Percentiles rank a stretch among this genome's conserved stretches.
Evolutionary conservation across 495 filamentous ascomycete genomes (phyloP).

Genomic region (Penicillium tannophilum): DNA sequence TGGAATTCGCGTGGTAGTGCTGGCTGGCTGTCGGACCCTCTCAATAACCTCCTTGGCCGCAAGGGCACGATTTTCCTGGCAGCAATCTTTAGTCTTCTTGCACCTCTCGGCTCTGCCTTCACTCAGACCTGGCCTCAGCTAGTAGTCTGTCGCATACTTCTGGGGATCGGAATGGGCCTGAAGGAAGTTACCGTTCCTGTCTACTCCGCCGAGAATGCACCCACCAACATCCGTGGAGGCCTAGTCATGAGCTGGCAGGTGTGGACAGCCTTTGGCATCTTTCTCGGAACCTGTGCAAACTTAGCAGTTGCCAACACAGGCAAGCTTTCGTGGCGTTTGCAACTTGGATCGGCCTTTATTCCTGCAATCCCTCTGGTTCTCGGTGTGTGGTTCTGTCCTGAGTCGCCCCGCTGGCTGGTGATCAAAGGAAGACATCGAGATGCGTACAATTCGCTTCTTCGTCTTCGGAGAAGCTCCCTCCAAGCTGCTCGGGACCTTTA

Average conservation of each 20-base stretch:
- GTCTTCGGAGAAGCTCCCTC: constrained; percentile 63
- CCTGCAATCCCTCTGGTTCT: constrained; percentile 67
- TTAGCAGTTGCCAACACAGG: constrained; percentile 61
- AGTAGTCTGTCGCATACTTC: constrained; percentile 61
- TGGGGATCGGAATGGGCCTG: constrained; percentile 72
- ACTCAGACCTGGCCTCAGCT: constrained; percentile 65
- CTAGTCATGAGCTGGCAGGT: constrained; percentile 88
- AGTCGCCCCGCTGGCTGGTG: constrained; percentile 54
- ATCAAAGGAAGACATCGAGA: constrained; percentile 64
- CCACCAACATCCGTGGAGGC: constrained; percentile 72
- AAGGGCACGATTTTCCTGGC: constrained; percentile 68
- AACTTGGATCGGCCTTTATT: constrained; percentile 78
- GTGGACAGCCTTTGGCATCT: constrained; percentile 83
- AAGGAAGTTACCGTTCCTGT: constrained; percentile 65
- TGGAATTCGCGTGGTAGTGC: constrained; percentile 36
- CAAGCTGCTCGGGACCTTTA: constrained; percentile 79
- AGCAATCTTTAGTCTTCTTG: constrained; percentile 62
- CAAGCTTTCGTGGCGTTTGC: constrained; percentile 70
- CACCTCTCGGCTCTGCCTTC: constrained; percentile 67
- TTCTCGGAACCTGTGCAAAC: constrained; percentile 71
- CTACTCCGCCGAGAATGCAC: constrained; percentile 75
- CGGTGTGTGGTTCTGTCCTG: constrained; percentile 71
- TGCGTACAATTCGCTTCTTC: constrained; percentile 62
- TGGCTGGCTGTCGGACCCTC: constrained; percentile 71
- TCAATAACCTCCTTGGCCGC: constrained; percentile 67